These are phyloP conservation scores for Citrus trifoliata DNA, from an alignment of 345 rosid species.

Conservation along the genomic window DNA sequence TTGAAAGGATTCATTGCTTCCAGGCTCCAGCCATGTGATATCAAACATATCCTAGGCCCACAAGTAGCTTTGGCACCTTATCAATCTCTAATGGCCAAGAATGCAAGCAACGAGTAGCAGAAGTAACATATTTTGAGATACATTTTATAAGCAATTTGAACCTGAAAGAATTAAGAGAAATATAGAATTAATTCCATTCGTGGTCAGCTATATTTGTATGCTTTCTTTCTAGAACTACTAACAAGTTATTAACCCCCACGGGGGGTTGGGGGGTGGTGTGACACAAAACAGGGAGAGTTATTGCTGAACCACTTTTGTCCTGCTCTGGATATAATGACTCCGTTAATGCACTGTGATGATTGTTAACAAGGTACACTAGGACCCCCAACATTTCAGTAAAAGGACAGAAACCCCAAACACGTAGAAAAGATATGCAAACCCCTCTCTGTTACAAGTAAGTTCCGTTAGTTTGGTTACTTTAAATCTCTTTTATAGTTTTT, in stretches of 20 bases:
- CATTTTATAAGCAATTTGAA: slow-evolving; percentile 13
- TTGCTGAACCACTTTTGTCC: not conserved
- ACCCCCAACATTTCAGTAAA: too few species aligned
- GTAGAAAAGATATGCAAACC: too few species aligned
- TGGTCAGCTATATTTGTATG: not conserved
- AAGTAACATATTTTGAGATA: slow-evolving; percentile 3
- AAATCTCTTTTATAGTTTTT: too few species aligned
- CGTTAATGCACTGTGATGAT: not conserved
- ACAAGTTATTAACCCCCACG: not conserved
- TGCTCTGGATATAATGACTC: not conserved
- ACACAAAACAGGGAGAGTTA: not conserved
- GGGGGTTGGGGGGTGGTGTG: too few species aligned
- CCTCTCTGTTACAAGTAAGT: too few species aligned
- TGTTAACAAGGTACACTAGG: not conserved
- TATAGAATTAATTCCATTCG: not conserved
- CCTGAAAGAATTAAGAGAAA: not conserved
- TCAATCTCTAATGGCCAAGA: slow-evolving; percentile 30
- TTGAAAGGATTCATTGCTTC: slow-evolving; percentile 38
- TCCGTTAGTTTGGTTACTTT: too few species aligned
- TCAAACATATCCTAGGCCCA: slow-evolving; percentile 39
- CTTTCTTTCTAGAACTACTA: not conserved
- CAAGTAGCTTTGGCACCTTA: slow-evolving; percentile 20
- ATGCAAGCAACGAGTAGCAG: slow-evolving; percentile 22
- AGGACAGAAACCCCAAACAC: too few species aligned
- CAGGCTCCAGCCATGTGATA: slow-evolving; percentile 41